These are phyloP conservation scores for Botrytis squamosa DNA, from an alignment of 2,329 filamentous ascomycete species.

Conservation along the genomic window DNA sequence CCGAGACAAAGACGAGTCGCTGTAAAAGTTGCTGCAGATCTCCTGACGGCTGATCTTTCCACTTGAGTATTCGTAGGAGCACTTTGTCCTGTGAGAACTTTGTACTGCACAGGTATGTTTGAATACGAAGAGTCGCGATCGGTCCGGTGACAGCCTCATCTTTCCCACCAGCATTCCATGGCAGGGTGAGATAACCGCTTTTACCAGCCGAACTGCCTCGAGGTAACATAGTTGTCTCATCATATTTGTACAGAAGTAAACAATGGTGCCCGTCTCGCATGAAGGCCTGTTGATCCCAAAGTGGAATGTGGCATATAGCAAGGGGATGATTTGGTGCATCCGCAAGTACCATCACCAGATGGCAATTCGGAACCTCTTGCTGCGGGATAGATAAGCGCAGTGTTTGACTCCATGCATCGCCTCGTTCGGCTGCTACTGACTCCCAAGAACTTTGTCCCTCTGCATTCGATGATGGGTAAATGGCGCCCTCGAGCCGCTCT, in stretches of 20 bases:
- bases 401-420: slow-evolving; percentile 84
- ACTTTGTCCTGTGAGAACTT: slow-evolving; percentile 89
- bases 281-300: slow-evolving; percentile 92
- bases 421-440: slow-evolving; percentile 75
- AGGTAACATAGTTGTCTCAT: slow-evolving; percentile 78
- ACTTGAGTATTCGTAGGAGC: slow-evolving; percentile 78
- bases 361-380: slow-evolving; percentile 75
- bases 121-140: slow-evolving; percentile 73
- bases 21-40: slow-evolving; percentile 73
- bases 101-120: slow-evolving; percentile 91
- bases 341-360: slow-evolving; percentile 85
- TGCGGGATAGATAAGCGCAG: slow-evolving; percentile 77
- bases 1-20: slow-evolving; percentile 87
- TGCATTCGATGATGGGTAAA: slow-evolving; percentile 81
- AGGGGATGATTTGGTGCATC: slow-evolving; percentile 87
- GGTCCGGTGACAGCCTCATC: slow-evolving; percentile 72
- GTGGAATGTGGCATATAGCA: slow-evolving; percentile 85
- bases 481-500: slow-evolving; percentile 82
- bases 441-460: slow-evolving; percentile 81
- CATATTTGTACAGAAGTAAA: slow-evolving; percentile 82
- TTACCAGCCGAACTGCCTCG: slow-evolving; percentile 63
- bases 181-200: slow-evolving; percentile 81
- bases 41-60: slow-evolving; percentile 73
- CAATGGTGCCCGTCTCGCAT: slow-evolving; percentile 80
- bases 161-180: slow-evolving; percentile 70